A percentile compares a stretch with the other conserved stretches of the same genome.
These are phyloP conservation scores for Aspergillus campestris DNA, from an alignment of 495 filamentous ascomycete species.

Conservation along the genomic window DNA sequence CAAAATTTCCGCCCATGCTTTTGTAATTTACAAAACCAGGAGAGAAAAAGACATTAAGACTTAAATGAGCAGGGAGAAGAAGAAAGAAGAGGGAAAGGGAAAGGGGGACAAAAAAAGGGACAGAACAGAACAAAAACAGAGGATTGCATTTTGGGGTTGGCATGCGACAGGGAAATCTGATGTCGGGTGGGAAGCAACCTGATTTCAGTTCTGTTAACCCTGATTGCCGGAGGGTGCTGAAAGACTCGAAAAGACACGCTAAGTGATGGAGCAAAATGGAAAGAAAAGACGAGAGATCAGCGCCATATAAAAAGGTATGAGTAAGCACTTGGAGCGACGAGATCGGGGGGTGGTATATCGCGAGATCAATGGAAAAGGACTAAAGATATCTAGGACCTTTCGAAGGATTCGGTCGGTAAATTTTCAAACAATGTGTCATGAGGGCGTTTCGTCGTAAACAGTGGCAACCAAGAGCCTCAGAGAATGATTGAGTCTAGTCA, in stretches of 20 bases:
- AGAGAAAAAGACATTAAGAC: too few species aligned
- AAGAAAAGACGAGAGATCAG: too few species aligned
- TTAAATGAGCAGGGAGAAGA: not conserved
- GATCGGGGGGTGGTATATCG: too few species aligned
- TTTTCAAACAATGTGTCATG: conserved; percentile 17
- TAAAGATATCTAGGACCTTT: too few species aligned
- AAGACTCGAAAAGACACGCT: too few species aligned
- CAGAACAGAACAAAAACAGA: not conserved
- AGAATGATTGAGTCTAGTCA: not conserved
- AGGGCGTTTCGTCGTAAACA: conserved; percentile 33
- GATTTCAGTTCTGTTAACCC: not conserved
- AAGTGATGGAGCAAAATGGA: too few species aligned
- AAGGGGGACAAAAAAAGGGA: conserved; percentile 1
- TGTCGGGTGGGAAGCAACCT: not conserved
- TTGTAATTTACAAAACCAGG: conserved; percentile 35
- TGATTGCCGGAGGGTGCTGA: too few species aligned
- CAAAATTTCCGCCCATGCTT: conserved; percentile 26
- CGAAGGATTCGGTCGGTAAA: not conserved
- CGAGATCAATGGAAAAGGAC: too few species aligned
- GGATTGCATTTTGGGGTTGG: not conserved
- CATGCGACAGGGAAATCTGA: not conserved
- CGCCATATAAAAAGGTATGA: too few species aligned
- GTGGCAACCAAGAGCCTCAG: not conserved
- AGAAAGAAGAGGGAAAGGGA: not conserved
- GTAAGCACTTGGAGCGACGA: too few species aligned